These are phyloP conservation scores for Amanita rimosa DNA, from an alignment of 768 basidiomycete genomes.

Conservation along the genomic window DNA sequence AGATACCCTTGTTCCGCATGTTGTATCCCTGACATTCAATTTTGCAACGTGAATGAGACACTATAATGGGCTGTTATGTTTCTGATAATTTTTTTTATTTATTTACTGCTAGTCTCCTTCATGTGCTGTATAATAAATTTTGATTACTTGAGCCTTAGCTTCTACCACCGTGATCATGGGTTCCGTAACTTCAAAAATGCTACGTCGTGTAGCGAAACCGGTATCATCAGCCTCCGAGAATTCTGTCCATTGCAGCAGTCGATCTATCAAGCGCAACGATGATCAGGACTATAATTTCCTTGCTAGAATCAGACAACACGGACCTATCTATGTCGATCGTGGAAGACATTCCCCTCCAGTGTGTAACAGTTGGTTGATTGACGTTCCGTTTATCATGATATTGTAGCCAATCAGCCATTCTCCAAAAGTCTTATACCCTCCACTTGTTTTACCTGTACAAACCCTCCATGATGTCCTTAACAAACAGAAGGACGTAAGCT, in stretches of 20 bases:
- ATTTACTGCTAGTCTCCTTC: slow-evolving; percentile 1
- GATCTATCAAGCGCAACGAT: slow-evolving; percentile 37
- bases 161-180: not conserved
- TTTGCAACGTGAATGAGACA: not conserved
- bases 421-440: not conserved
- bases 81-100: not conserved
- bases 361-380: slow-evolving; percentile 23
- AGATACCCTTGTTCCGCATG: slow-evolving; percentile 21
- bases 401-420: not conserved
- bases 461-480: slow-evolving; percentile 39
- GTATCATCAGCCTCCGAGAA: not conserved
- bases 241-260: not conserved
- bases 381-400: slow-evolving; percentile 1
- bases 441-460: not conserved
- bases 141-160: not conserved
- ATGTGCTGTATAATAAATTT: slow-evolving; percentile 1
- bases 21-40: slow-evolving; percentile 1
- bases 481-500: slow-evolving; percentile 39
- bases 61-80: not conserved
- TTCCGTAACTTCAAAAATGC: not conserved
- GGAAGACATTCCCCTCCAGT: slow-evolving; percentile 36
- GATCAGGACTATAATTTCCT: slow-evolving; percentile 64
- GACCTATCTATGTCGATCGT: slow-evolving; percentile 63
- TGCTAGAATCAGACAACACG: slow-evolving; percentile 50
- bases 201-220: not conserved